Evolutionary conservation across 768 basidiomycete genomes (phyloP).

Genomic region (Termitomyces sp.): DNA sequence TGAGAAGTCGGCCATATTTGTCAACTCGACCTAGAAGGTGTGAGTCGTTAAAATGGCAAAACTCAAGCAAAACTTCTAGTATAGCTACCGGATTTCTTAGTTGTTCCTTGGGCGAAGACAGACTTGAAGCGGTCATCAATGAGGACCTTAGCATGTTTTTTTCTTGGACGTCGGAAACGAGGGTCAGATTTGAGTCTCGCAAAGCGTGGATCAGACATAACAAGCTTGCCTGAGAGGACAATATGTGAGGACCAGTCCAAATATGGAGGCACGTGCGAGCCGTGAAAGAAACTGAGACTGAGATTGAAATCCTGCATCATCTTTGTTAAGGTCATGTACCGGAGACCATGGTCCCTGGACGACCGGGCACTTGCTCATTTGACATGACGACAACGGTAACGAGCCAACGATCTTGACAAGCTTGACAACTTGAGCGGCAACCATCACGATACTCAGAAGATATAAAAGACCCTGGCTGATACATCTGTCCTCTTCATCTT

Average conservation of each 20-base stretch:
- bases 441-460: constrained; percentile 9
- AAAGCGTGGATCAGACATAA: constrained; percentile 90
- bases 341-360: background rate
- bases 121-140: constrained; percentile 91
- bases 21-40: constrained; percentile 60
- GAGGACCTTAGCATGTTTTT: constrained; percentile 75
- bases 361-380: background rate
- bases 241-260: background rate
- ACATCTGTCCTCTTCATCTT: constrained; percentile 1
- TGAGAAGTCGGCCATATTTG: constrained; percentile 81
- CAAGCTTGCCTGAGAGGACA: too few species aligned
- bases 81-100: constrained; percentile 18
- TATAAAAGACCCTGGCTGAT: constrained; percentile 7
- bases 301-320: too few species aligned
- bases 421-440: constrained; percentile 9
- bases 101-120: constrained; percentile 54
- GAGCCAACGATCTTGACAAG: background rate
- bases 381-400: background rate
- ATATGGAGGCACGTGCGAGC: constrained; percentile 9
- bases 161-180: constrained; percentile 83
- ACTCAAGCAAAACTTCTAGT: background rate
- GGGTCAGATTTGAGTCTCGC: constrained; percentile 86
- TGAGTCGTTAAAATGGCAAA: too few species aligned
- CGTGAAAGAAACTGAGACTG: too few species aligned
- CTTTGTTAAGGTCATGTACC: too few species aligned